Percentiles rank a stretch among this genome's conserved stretches.
Conservation (phyloP, 495 filamentous ascomycete genomes). For the Annulohypoxylon nitens region DNA sequence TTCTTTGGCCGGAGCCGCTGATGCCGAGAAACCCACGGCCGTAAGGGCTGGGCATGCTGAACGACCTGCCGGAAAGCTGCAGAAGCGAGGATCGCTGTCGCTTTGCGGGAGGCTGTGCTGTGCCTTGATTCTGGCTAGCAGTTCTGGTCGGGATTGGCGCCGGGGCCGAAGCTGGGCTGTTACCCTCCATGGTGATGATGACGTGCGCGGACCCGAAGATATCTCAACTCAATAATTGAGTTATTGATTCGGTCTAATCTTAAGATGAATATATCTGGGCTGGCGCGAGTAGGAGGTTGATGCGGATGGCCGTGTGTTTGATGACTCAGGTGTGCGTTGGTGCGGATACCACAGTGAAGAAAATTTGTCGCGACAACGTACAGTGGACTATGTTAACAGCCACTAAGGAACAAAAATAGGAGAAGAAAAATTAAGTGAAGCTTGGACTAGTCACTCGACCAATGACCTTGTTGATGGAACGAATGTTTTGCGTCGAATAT, state of each 20-base stretch:
- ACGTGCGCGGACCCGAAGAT: neutral
- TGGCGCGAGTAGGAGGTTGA: neutral
- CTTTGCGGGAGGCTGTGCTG: neutral
- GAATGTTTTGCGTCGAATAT: neutral
- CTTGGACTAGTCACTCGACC: too few relatives aligned
- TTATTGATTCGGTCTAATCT: neutral
- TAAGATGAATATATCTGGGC: neutral
- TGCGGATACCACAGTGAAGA: neutral
- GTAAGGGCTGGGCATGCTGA: constrained; percentile 7
- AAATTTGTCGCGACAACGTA: neutral
- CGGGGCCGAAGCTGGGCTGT: neutral
- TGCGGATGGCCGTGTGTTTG: neutral
- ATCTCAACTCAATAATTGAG: neutral
- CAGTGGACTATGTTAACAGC: neutral
- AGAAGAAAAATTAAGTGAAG: too few relatives aligned
- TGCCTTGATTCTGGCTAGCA: neutral
- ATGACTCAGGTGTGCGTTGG: neutral
- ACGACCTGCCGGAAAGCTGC: constrained; percentile 16
- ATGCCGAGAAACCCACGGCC: neutral
- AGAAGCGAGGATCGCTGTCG: neutral
- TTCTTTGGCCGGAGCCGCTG: neutral
- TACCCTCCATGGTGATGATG: neutral
- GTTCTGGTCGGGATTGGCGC: neutral
- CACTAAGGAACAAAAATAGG: neutral
- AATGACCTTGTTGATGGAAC: neutral